These are phyloP conservation scores for Chrysoporthe deuterocubensis DNA, from an alignment of 2,329 filamentous ascomycete species.

Conservation along the genomic window DNA sequence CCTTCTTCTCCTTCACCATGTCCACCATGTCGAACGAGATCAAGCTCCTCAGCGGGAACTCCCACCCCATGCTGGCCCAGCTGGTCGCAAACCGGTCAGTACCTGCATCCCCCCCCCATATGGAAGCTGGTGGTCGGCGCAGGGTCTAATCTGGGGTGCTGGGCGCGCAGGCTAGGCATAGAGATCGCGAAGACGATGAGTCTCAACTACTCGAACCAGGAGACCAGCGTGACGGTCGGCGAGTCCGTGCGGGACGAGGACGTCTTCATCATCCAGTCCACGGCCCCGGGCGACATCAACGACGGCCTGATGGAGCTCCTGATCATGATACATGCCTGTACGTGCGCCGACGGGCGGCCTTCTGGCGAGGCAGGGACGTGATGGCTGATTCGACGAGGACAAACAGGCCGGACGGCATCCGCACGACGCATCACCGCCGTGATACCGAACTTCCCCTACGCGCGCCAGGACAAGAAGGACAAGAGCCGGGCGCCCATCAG, in stretches of 20 bases:
- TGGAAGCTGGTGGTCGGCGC: too few relatives aligned
- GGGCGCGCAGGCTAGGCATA: conserved; percentile 66
- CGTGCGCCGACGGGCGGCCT: conserved; percentile 28
- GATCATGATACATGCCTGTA: conserved; percentile 97
- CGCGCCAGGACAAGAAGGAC: conserved; percentile 71
- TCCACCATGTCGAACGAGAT: conserved; percentile 54
- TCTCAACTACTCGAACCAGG: conserved; percentile 84
- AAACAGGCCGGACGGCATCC: conserved; percentile 59
- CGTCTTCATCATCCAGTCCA: conserved; percentile 97
- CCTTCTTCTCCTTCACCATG: conserved; percentile 23
- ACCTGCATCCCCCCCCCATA: not conserved
- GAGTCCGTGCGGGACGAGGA: conserved; percentile 97
- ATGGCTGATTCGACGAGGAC: conserved; percentile 8
- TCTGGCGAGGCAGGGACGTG: not conserved
- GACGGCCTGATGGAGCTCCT: conserved; percentile 97
- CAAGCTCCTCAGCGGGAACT: conserved; percentile 52
- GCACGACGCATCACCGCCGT: conserved; percentile 93
- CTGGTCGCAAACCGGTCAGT: conserved; percentile 49
- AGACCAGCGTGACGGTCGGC: conserved; percentile 90
- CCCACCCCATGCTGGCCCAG: conserved; percentile 29
- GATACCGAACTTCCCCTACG: conserved; percentile 95
- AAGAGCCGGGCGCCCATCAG: conserved; percentile 95
- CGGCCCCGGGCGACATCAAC: conserved; percentile 94
- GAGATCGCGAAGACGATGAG: conserved; percentile 79
- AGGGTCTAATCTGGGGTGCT: not conserved